Evolutionary conservation across 2,329 filamentous ascomycete species (phyloP).

Genomic region (Pyricularia grisea): DNA sequence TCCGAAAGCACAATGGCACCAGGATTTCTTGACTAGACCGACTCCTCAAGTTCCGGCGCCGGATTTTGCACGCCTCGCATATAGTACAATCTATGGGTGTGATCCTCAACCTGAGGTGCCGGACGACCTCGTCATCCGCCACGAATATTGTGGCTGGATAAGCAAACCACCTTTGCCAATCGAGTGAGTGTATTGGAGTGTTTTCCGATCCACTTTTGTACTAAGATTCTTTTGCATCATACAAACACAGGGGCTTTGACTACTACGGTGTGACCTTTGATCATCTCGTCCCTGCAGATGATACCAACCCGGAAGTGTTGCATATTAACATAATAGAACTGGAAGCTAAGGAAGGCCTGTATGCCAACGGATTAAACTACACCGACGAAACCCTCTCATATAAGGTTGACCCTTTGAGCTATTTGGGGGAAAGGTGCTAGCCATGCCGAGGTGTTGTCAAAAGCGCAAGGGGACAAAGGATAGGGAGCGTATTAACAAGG

Average conservation of each 20-base stretch:
- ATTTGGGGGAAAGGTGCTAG: slow-evolving; percentile 28
- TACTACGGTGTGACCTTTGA: slow-evolving; percentile 34
- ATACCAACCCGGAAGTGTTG: slow-evolving; percentile 28
- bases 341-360: slow-evolving; percentile 21
- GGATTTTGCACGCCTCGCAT: background rate
- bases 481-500: slow-evolving; percentile 21
- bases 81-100: background rate
- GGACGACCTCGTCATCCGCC: background rate
- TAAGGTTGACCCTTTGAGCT: slow-evolving; percentile 24
- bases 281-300: slow-evolving; percentile 23
- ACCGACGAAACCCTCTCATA: slow-evolving; percentile 24
- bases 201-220: background rate
- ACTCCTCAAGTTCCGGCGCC: background rate
- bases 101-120: background rate
- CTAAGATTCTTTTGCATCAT: background rate
- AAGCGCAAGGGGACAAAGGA: slow-evolving; percentile 25
- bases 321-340: slow-evolving; percentile 32
- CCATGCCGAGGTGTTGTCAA: slow-evolving; percentile 31
- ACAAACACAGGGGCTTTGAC: slow-evolving; percentile 15
- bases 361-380: slow-evolving; percentile 14
- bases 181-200: background rate
- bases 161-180: background rate
- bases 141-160: slow-evolving; percentile 1
- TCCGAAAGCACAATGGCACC: background rate
- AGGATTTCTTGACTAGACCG: background rate